Base-by-base conservation (phyloP, 2,329 filamentous ascomycete genomes). In the Pseudopyrenochaeta lycopersici region DNA sequence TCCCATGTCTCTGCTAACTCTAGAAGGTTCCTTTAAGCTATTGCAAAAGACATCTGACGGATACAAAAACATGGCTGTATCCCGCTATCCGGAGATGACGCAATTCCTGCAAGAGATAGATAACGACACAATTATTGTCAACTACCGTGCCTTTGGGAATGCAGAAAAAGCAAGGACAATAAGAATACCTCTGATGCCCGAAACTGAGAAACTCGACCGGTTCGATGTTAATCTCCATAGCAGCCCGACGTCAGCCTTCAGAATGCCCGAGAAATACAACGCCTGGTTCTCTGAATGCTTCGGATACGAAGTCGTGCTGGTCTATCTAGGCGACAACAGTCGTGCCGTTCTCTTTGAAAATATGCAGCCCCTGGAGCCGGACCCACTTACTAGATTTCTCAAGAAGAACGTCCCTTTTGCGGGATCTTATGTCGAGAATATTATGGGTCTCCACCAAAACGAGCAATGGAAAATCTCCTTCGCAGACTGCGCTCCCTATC, bases 401-500 rank as follows among this genome's bases (percentile, higher is more conserved):
- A 47, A 62, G 45, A 57, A 52, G 32, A 42, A 55, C 27, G 44
- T 66, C 3, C 63, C 60, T 1, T 56, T 63, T 30, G 45, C 59
- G 9, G 38, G 40, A 32, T 10, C 27, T 29, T 51, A 49, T 39
- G 47, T 63, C 36, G 32, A 63, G 7, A 43, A 47, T 11, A 40
- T 67, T 62, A 56, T 79, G 73, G 75, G 66, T 73, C 23, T 73
- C 66, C 30, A 63, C 49, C 50, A 63, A 73, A 40, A 54, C 56
- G 30, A 64, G 54, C 44, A 69, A 46, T 59, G 44, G 47, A 50
- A 67, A 18, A 81, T 94, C 38, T 85, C 84, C 2, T 95, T 94
- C 75, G 85, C 87, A 33, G 91, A 95, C 74, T 85, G 85, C 58
- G 90, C 90, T 1, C 89, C 91, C 0, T 90, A 90, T 71, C 83